Evolutionary conservation across 2,329 filamentous ascomycete genomes (phyloP).

Genomic region (Verticillium klebahnii): DNA sequence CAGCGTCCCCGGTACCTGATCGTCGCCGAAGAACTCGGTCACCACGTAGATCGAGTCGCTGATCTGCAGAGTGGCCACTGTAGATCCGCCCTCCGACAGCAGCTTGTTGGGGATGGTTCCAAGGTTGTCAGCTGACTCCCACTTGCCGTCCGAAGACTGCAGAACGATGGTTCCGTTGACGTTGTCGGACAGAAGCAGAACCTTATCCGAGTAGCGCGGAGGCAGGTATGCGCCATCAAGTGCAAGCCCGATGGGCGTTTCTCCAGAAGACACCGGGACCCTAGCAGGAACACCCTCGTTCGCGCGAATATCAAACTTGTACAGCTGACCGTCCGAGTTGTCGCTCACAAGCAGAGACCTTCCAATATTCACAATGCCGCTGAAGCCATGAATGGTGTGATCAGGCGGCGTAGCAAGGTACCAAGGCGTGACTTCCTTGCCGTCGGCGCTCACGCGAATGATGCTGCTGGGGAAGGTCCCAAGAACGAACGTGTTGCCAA

Average conservation of each 20-base stretch:
- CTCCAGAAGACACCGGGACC: slow-evolving; percentile 1
- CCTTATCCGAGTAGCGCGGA: slow-evolving; percentile 23
- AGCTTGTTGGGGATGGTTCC: slow-evolving; percentile 21
- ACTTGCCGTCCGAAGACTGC: slow-evolving; percentile 26
- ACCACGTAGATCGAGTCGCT: slow-evolving; percentile 7
- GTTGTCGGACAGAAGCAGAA: slow-evolving; percentile 28
- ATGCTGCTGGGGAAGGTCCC: slow-evolving; percentile 32
- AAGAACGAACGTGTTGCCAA: slow-evolving; percentile 30
- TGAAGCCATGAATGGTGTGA: slow-evolving; percentile 16
- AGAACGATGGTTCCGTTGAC: slow-evolving; percentile 29
- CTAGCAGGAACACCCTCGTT: background rate
- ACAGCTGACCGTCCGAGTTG: slow-evolving; percentile 24
- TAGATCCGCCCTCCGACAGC: slow-evolving; percentile 2
- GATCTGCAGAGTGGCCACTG: slow-evolving; percentile 7
- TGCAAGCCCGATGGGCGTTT: background rate
- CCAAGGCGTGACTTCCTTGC: slow-evolving; percentile 21
- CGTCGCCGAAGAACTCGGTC: slow-evolving; percentile 6
- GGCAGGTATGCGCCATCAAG: slow-evolving; percentile 28
- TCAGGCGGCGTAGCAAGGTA: slow-evolving; percentile 21
- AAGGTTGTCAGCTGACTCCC: slow-evolving; percentile 28
- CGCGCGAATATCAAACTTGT: slow-evolving; percentile 25
- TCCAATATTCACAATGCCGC: slow-evolving; percentile 8
- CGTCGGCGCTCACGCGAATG: slow-evolving; percentile 24
- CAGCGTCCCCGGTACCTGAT: slow-evolving; percentile 5
- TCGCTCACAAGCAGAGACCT: slow-evolving; percentile 25